These are phyloP conservation scores for Monosporascus ibericus DNA, from an alignment of 2,329 filamentous ascomycete species.

Conservation along the genomic window DNA sequence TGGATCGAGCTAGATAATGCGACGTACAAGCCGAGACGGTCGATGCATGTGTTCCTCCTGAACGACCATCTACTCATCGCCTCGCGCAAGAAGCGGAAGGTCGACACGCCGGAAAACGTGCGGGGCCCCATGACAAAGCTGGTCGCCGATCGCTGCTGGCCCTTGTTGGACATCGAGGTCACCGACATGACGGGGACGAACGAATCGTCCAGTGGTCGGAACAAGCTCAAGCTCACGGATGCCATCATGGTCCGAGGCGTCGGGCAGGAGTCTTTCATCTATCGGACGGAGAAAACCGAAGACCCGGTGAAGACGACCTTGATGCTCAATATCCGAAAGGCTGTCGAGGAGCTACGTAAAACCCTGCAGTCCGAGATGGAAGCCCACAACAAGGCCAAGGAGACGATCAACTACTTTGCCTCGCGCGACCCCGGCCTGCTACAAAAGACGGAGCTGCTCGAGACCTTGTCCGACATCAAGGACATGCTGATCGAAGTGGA, in stretches of 20 bases:
- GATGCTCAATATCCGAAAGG: constrained; percentile 85
- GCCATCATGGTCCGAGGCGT: constrained; percentile 85
- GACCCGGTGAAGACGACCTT: constrained; percentile 72
- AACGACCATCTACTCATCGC: constrained; percentile 94
- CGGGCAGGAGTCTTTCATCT: constrained; percentile 88
- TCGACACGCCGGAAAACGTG: constrained; percentile 54
- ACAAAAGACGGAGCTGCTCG: constrained; percentile 74
- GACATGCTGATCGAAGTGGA: constrained; percentile 94
- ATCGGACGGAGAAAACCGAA: constrained; percentile 79
- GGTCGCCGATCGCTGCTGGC: constrained; percentile 91
- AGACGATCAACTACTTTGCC: constrained; percentile 81
- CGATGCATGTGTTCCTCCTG: constrained; percentile 85
- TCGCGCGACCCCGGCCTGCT: constrained; percentile 70
- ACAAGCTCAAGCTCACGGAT: constrained; percentile 68
- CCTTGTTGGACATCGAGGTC: constrained; percentile 85
- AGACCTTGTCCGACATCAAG: constrained; percentile 70
- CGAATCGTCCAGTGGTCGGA: constrained; percentile 49
- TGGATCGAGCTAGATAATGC: constrained; percentile 98
- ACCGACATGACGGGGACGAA: constrained; percentile 73
- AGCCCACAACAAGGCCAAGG: constrained; percentile 74
- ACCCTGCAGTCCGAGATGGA: constrained; percentile 81
- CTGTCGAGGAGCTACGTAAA: constrained; percentile 85
- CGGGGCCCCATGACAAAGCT: constrained; percentile 63
- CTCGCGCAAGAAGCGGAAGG: constrained; percentile 84
- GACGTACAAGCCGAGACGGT: constrained; percentile 86